These are phyloP conservation scores for Cladophialophora psammophila DNA, from an alignment of 2,329 filamentous ascomycete species.

Conservation along the genomic window DNA sequence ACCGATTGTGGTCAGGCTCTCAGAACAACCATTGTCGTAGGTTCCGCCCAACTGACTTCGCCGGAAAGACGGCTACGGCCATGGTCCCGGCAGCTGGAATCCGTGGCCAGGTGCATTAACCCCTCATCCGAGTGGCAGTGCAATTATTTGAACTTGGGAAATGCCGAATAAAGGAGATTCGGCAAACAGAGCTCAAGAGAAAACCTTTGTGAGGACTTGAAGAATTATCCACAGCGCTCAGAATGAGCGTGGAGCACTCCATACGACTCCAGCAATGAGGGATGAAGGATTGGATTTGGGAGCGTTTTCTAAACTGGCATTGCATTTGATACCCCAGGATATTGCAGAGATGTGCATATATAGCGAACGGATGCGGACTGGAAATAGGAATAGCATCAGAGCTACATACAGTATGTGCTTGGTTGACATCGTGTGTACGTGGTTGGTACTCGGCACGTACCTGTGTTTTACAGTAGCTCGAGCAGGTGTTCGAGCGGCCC, in stretches of 20 bases:
- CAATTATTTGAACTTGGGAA: neutral
- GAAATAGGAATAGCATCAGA: neutral
- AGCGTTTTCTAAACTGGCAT: neutral
- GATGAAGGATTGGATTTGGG: conserved; percentile 8
- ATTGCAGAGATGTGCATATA: conserved; percentile 1
- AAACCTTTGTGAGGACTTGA: neutral
- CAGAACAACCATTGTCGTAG: no score
- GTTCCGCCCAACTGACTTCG: neutral
- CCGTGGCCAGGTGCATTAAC: neutral
- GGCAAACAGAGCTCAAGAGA: neutral
- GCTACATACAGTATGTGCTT: neutral
- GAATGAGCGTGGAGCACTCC: neutral
- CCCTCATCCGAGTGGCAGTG: neutral
- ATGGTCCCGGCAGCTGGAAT: neutral
- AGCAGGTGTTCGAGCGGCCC: conserved; percentile 15
- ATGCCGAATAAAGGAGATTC: neutral
- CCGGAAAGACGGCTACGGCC: neutral
- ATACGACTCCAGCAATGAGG: neutral
- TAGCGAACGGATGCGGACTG: neutral
- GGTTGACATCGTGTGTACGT: neutral
- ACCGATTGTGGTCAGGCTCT: neutral
- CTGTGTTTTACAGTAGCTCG: neutral
- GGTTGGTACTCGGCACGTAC: neutral
- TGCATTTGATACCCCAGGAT: conserved; percentile 14
- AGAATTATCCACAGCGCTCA: neutral